Percentiles rank a stretch among this genome's conserved stretches.
Evolutionary conservation across 176 grass and related monocot species (phyloP).

Genomic region (Bothriochloa decipiens): DNA sequence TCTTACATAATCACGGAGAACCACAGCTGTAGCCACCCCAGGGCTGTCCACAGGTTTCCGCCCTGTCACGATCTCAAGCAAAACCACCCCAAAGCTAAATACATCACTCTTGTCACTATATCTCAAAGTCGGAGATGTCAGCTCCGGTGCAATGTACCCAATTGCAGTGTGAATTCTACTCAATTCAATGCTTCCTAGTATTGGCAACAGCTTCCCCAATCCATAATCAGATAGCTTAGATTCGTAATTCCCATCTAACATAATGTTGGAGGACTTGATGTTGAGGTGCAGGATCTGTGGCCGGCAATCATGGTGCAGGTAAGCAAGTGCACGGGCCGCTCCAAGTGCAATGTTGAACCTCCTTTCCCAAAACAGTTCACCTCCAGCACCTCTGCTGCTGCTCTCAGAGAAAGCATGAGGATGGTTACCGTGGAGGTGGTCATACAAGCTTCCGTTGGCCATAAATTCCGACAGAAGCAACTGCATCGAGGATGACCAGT

Average conservation of each 20-base stretch:
- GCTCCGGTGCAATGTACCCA: conserved; percentile 87
- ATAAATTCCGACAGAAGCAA: conserved; percentile 82
- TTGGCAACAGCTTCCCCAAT: conserved; percentile 79
- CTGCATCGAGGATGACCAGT: conserved; percentile 94
- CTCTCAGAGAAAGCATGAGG: conserved; percentile 40
- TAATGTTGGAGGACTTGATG: conserved; percentile 95
- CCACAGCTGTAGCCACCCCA: conserved; percentile 47
- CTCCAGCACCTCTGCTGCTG: conserved; percentile 50
- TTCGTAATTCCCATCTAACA: conserved; percentile 81
- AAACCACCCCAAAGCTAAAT: conserved; percentile 95
- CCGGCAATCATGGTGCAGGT: conserved; percentile 91
- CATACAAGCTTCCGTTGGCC: conserved; percentile 74
- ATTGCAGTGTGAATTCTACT: conserved; percentile 75
- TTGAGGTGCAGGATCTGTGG: conserved; percentile 96
- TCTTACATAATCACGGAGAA: conserved; percentile 82
- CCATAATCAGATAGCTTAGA: conserved; percentile 95
- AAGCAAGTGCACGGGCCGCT: conserved; percentile 74
- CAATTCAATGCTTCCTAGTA: conserved; percentile 79
- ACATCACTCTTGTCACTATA: conserved; percentile 95
- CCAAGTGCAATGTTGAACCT: conserved; percentile 84
- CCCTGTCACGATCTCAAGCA: conserved; percentile 91
- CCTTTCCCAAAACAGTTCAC: conserved; percentile 71
- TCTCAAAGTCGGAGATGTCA: conserved; percentile 77
- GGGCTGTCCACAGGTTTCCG: conserved; percentile 82
- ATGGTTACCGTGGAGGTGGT: conserved; percentile 70